These are phyloP conservation scores for Candolleomyces efflorescens DNA, from an alignment of 768 basidiomycete species.

Conservation along the genomic window DNA sequence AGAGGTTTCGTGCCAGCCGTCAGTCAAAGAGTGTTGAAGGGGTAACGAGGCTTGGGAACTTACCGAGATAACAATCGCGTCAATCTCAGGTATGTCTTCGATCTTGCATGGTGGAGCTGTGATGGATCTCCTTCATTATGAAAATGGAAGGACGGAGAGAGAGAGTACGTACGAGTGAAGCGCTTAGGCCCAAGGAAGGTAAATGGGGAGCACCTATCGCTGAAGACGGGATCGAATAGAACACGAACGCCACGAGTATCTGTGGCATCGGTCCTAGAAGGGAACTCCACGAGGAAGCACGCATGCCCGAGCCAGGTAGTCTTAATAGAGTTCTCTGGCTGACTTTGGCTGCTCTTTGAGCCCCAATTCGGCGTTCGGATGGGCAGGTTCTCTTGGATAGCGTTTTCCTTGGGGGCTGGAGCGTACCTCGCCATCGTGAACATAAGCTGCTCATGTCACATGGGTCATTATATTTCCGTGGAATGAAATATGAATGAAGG, in stretches of 20 bases:
- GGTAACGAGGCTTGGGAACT: conserved; percentile 13
- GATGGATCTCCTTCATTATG: background rate
- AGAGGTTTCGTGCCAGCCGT: background rate
- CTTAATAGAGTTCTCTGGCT: conserved; percentile 34
- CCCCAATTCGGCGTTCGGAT: conserved; percentile 38
- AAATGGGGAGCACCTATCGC: conserved; percentile 46
- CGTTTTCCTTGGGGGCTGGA: background rate
- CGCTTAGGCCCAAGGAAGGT: conserved; percentile 43
- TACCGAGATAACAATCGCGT: conserved; percentile 60
- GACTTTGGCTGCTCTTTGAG: conserved; percentile 14
- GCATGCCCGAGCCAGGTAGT: conserved; percentile 56
- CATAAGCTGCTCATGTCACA: background rate
- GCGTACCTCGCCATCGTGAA: background rate
- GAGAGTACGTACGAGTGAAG: conserved; percentile 35
- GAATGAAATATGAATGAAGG: too few relatives aligned
- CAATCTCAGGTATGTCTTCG: conserved; percentile 55
- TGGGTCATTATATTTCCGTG: background rate
- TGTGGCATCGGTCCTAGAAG: conserved; percentile 22
- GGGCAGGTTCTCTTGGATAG: conserved; percentile 18
- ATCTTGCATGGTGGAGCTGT: conserved; percentile 46
- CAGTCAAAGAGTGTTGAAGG: background rate
- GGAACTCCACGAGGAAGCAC: conserved; percentile 49
- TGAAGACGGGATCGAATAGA: conserved; percentile 52
- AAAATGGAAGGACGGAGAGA: background rate
- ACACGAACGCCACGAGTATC: conserved; percentile 37